A percentile compares a stretch with the other conserved stretches of the same genome.
Conservation (phyloP, 352 stramenopile species). For the Detonula confervacea region DNA sequence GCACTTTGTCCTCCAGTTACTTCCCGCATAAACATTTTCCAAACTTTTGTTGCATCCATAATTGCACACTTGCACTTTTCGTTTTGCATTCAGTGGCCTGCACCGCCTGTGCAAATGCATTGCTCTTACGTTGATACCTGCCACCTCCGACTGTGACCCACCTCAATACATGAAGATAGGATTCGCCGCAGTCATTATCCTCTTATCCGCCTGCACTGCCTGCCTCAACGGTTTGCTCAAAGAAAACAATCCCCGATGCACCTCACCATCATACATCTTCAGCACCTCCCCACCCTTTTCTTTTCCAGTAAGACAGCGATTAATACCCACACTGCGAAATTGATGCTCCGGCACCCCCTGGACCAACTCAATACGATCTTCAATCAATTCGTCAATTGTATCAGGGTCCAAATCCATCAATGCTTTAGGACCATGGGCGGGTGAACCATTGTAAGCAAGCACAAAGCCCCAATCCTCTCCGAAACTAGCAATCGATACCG, state of each 20-base stretch:
- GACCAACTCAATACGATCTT: constrained; percentile 74
- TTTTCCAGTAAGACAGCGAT: not conserved
- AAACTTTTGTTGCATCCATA: not conserved
- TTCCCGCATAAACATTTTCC: not conserved
- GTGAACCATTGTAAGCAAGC: constrained; percentile 84
- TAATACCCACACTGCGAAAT: not conserved
- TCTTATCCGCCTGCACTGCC: constrained; percentile 88
- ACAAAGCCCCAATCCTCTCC: constrained; percentile 94
- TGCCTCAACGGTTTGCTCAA: constrained; percentile 91
- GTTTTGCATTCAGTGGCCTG: not conserved
- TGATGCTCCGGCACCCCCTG: constrained; percentile 34
- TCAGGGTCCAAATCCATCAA: constrained; percentile 55
- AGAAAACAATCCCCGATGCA: constrained; percentile 90
- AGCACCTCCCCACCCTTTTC: constrained; percentile 72
- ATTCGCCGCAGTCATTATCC: constrained; percentile 95
- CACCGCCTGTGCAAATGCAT: not conserved
- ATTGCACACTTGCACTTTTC: too few relatives aligned
- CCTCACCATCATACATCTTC: constrained; percentile 91
- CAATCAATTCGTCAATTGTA: constrained; percentile 65
- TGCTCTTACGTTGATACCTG: too few relatives aligned
- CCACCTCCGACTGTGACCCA: too few relatives aligned
- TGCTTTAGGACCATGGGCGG: not conserved
- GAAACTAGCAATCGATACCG: constrained; percentile 92
- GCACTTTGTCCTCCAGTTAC: not conserved
- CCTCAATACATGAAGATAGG: constrained; percentile 97